Percentiles rank a stretch among this genome's conserved stretches.
phyloP scores from a whole-genome alignment of 768 basidiomycete genomes.

The Boletales sp. region DNA sequence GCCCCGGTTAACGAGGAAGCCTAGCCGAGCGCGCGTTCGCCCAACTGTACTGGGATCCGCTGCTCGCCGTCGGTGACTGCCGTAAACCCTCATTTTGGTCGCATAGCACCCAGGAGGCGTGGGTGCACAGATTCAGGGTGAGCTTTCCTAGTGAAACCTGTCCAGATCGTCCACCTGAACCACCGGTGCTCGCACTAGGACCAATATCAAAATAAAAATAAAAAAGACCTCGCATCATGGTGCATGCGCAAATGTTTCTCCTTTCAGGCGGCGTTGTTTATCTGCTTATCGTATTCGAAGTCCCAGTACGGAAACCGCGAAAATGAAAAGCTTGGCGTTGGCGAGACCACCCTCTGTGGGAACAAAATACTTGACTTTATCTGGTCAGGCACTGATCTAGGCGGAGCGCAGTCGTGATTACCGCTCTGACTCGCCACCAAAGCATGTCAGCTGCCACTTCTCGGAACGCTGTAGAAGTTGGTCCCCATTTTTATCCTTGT shows the following conservation, averaged over 20 bases:
- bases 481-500: constrained; percentile 13
- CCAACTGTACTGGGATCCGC: constrained; percentile 10
- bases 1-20: constrained; percentile 23
- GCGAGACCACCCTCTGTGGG: constrained; percentile 12
- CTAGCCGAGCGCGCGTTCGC: constrained; percentile 27
- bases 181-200: neutral
- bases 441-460: constrained; percentile 22
- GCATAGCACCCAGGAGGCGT: constrained; percentile 1
- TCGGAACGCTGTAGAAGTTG: constrained; percentile 7
- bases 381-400: constrained; percentile 27
- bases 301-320: constrained; percentile 10
- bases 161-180: neutral
- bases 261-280: constrained; percentile 7
- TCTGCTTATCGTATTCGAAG: constrained; percentile 15
- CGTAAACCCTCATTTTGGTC: constrained; percentile 1
- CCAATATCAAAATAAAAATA: neutral
- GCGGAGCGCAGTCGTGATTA: constrained; percentile 22
- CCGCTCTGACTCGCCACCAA: constrained; percentile 22
- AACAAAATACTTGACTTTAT: constrained; percentile 23
- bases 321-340: constrained; percentile 25
- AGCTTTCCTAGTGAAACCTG: constrained; percentile 7
- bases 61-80: constrained; percentile 28
- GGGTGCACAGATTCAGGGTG: constrained; percentile 20
- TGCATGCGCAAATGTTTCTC: constrained; percentile 3
- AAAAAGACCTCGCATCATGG: neutral